phyloP scores from a whole-genome alignment of 2,329 filamentous ascomycete species.

The Colletotrichum sp. region DNA sequence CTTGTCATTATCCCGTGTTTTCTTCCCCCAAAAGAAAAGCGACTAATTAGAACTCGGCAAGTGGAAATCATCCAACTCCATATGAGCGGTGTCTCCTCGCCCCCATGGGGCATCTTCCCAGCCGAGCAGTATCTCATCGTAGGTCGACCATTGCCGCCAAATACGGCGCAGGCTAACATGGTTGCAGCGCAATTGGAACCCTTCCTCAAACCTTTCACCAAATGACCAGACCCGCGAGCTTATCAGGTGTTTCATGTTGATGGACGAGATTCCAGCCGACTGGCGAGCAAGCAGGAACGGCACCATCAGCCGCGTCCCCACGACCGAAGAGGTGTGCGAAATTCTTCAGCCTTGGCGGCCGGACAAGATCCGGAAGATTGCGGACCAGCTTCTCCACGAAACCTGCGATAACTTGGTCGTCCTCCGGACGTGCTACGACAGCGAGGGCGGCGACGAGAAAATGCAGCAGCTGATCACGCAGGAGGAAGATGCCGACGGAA shows the following conservation, averaged over 20 bases:
- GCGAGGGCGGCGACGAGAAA: neutral
- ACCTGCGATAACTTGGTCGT: neutral
- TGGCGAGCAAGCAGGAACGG: neutral
- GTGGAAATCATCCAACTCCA: neutral
- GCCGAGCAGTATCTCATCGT: neutral
- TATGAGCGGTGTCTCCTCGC: neutral
- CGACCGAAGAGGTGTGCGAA: neutral
- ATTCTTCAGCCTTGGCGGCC: neutral
- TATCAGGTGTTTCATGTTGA: neutral
- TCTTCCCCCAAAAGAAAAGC: neutral
- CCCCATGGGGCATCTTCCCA: neutral
- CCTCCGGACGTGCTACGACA: constrained; percentile 7
- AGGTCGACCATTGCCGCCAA: neutral
- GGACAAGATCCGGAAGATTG: neutral
- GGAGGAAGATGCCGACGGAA: neutral
- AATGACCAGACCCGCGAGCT: neutral
- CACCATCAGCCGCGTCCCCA: neutral
- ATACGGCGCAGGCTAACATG: neutral
- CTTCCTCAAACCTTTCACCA: neutral
- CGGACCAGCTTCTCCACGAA: neutral
- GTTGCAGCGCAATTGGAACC: neutral
- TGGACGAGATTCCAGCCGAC: neutral
- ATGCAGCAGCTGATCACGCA: neutral
- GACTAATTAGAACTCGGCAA: neutral
- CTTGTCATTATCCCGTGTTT: neutral